Conservation (phyloP, 1,284 basidiomycete genomes). For the Rhodotorula glutinis region DNA sequence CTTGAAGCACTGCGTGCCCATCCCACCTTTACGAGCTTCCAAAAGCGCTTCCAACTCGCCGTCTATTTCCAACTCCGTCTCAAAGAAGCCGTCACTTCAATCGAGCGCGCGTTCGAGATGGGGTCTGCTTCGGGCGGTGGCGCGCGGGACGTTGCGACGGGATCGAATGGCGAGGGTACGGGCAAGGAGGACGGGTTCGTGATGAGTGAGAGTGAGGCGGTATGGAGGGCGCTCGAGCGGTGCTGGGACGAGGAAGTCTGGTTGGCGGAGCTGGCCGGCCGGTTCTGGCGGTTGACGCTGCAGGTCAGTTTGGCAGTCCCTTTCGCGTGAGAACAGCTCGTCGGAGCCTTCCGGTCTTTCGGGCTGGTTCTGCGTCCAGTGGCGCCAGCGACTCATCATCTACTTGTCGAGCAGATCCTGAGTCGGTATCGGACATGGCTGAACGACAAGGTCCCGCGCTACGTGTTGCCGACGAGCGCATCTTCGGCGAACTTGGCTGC, state of each 20-base stretch:
- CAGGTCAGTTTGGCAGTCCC: conserved; percentile 58
- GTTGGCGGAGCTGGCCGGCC: conserved; percentile 71
- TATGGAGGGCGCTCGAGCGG: conserved; percentile 67
- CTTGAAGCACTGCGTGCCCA: conserved; percentile 69
- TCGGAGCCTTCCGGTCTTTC: neutral
- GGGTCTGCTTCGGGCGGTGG: conserved; percentile 30
- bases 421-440: conserved; percentile 75
- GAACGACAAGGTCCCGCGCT: conserved; percentile 53
- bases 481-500: conserved; percentile 29
- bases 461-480: conserved; percentile 28
- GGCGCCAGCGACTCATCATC: too few species aligned
- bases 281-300: conserved; percentile 82
- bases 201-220: conserved; percentile 61
- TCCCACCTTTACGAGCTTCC: conserved; percentile 67
- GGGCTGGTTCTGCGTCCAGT: too few species aligned
- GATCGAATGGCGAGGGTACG: neutral
- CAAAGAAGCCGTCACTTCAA: conserved; percentile 78
- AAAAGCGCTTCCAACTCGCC: conserved; percentile 87
- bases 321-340: neutral
- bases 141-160: neutral
- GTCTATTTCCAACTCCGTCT: conserved; percentile 97
- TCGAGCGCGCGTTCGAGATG: conserved; percentile 59
- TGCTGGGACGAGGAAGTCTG: conserved; percentile 84
- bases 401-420: conserved; percentile 62
- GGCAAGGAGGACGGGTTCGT: conserved; percentile 44